These are phyloP conservation scores for Solanum boliviense DNA, from an alignment of 257 asterid species.

Conservation along the genomic window DNA sequence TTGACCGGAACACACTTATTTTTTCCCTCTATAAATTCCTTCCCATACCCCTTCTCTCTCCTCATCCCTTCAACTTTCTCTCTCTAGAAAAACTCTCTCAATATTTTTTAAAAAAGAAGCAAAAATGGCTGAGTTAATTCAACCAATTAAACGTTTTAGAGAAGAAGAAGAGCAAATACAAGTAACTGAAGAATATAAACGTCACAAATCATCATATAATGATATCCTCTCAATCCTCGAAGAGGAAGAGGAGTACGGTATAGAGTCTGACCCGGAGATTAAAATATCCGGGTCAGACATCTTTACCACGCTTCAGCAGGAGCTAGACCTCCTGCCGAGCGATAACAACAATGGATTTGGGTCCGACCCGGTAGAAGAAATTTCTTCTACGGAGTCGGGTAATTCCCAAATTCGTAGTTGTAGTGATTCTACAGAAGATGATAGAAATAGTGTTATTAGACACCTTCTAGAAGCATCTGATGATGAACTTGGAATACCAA, in stretches of 20 bases:
- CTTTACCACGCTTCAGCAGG: constrained; percentile 54
- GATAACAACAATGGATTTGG: constrained; percentile 1
- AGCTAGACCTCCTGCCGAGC: constrained; percentile 40
- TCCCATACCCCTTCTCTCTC: constrained; percentile 53
- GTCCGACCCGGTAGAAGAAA: constrained; percentile 2
- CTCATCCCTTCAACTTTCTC: constrained; percentile 22
- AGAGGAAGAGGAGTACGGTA: constrained; percentile 38
- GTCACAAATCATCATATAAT: constrained; percentile 46
- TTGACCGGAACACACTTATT: constrained; percentile 31
- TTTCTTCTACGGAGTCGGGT: background rate
- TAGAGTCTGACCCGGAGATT: constrained; percentile 23
- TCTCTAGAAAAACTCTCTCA: background rate
- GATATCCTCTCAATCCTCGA: constrained; percentile 55
- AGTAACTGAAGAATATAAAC: constrained; percentile 2
- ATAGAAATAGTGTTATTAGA: constrained; percentile 42
- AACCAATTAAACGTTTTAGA: constrained; percentile 54
- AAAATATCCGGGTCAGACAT: constrained; percentile 30
- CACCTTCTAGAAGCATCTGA: constrained; percentile 88
- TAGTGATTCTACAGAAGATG: constrained; percentile 18
- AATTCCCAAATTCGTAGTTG: background rate
- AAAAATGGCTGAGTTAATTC: constrained; percentile 44
- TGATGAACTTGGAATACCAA: constrained; percentile 79
- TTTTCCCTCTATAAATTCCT: constrained; percentile 41
- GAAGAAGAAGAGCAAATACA: constrained; percentile 32
- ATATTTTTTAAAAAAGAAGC: too few species aligned